Evolutionary conservation across 192 early-diverging fungal species (phyloP), one percentile per base, ranked within the genome.

Genomic region (Dissophora globulifera): DNA sequence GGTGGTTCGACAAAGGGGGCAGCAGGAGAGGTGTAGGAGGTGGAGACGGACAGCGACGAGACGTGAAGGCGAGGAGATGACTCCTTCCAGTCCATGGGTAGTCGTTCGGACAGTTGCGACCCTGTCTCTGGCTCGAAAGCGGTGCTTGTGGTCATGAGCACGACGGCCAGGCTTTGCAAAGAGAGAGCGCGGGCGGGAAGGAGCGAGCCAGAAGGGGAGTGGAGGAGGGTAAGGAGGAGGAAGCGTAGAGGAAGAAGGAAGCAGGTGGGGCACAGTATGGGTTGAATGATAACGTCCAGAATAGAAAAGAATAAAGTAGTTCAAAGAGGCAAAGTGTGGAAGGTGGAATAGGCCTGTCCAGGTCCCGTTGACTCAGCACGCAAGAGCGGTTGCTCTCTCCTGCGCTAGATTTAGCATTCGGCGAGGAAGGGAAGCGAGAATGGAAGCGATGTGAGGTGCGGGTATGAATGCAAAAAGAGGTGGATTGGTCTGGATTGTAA

Each of bases 401-500:
- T n/a, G 7, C 38, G 38, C 9, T 19, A 29, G 30, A 25, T 52
- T 35, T 30, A 9, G 33, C 19, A 42, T 22, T 23, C 22, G 29
- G 27, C 42, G n/a, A 45, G 48, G 31, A 52, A 2, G 31, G 35
- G 35, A 51, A 29, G 38, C 50, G 38, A 49, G 23, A 51, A 45
- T 45, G 43, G n/a, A n/a, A n/a, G 38, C 22, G 50, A 42, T 50
- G 15, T 10, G 57, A 45, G 41, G 17, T 42, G 43, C 22, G 27
- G 22, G n/a, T n/a, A n/a, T 26, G 48, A 50, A 50, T 49, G 38
- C 19, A 16, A 30, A 48, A 13, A 38, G 45, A 15, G 19, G 31
- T 48, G 19, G 27, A 27, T 49, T 53, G 62, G 62, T 53, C 62
- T 64, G 62, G 62, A 64, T 64, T 64, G 62, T 53, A 64, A 64